A percentile compares a stretch with the other conserved stretches of the same genome.
phyloP scores from a whole-genome alignment of 306 rosid genomes.

The Citrullus mucosospermus region DNA sequence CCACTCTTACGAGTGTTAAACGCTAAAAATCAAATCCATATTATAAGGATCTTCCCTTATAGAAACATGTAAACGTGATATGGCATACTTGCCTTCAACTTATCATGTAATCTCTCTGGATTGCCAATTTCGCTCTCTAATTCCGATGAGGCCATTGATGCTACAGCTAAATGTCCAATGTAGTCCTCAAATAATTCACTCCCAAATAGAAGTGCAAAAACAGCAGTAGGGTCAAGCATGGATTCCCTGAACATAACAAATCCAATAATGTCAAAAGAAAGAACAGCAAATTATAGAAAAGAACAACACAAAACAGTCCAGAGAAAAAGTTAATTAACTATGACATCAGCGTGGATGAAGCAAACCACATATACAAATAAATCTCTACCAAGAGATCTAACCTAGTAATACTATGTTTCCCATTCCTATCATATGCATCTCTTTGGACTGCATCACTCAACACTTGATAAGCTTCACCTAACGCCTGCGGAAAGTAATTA shows the following conservation, averaged over 20 bases:
- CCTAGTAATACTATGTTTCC: conserved; percentile 66
- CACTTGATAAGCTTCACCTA: conserved; percentile 90
- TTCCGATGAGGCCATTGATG: conserved; percentile 86
- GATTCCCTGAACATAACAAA: conserved; percentile 47
- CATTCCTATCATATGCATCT: conserved; percentile 68
- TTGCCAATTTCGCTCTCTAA: conserved; percentile 40
- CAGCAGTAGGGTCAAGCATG: conserved; percentile 85
- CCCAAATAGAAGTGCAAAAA: conserved; percentile 80
- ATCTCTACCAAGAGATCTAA: not conserved
- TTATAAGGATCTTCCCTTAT: not conserved
- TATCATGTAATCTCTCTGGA: conserved; percentile 59
- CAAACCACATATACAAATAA: not conserved
- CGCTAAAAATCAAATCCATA: not conserved
- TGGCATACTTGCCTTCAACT: conserved; percentile 64
- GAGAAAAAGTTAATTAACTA: not conserved
- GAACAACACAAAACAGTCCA: not conserved
- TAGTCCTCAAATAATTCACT: conserved; percentile 92
- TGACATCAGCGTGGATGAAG: not conserved
- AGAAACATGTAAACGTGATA: not conserved
- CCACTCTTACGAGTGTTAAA: not conserved
- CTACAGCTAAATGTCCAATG: conserved; percentile 77
- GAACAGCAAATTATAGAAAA: not conserved
- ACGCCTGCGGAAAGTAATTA: conserved; percentile 24
- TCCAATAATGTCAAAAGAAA: not conserved
- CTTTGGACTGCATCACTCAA: conserved; percentile 75